Conservation (phyloP, 2,329 filamentous ascomycete genomes). For the Aureobasidium sp. region DNA sequence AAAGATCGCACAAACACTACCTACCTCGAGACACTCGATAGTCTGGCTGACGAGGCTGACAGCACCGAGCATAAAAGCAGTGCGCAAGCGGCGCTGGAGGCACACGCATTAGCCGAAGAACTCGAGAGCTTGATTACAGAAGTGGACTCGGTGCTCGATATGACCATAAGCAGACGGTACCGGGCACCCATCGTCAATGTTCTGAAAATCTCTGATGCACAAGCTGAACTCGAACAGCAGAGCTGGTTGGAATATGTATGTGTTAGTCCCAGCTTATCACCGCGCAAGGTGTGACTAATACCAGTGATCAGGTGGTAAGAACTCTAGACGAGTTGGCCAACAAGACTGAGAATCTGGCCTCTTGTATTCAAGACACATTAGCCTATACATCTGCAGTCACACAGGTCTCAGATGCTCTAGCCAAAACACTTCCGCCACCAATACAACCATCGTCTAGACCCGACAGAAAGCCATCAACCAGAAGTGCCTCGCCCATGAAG, state of each 20-base stretch:
- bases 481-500: not conserved
- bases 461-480: constrained; percentile 32
- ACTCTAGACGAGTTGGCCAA: constrained; percentile 44
- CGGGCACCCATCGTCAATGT: constrained; percentile 64
- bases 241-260: constrained; percentile 49
- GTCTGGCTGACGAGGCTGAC: constrained; percentile 40
- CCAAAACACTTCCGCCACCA: constrained; percentile 21
- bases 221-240: constrained; percentile 38
- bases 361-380: constrained; percentile 32
- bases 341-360: constrained; percentile 32
- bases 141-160: constrained; percentile 74
- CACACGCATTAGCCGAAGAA: constrained; percentile 13
- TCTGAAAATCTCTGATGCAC: constrained; percentile 39
- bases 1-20: constrained; percentile 55
- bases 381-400: constrained; percentile 30
- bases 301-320: not conserved
- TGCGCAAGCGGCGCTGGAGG: not conserved
- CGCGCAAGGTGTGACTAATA: not conserved
- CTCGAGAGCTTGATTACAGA: constrained; percentile 72
- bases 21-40: constrained; percentile 38
- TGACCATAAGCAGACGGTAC: constrained; percentile 75
- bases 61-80: constrained; percentile 46
- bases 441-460: constrained; percentile 26
- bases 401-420: constrained; percentile 29
- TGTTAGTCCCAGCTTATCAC: constrained; percentile 29